Evolutionary conservation across 2,329 filamentous ascomycete genomes (phyloP).

Genomic region (Huntiella omanensis): DNA sequence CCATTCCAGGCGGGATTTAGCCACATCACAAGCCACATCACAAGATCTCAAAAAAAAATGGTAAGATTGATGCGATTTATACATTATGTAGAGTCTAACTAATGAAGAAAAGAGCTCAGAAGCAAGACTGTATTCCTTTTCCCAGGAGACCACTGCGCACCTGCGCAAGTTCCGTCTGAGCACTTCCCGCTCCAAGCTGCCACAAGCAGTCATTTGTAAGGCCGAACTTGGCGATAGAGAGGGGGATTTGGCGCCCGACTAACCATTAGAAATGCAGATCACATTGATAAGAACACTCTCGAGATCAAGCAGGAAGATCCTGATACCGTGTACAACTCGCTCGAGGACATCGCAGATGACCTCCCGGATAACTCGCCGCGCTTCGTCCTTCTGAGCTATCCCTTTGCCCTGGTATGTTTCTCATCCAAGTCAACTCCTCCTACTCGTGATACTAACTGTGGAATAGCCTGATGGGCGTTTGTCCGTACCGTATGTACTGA

Average conservation of each 20-base stretch:
- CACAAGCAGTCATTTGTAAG: conserved; percentile 90
- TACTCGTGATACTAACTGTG: conserved; percentile 3
- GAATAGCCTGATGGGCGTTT: conserved; percentile 58
- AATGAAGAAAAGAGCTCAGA: conserved; percentile 42
- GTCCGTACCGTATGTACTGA: conserved; percentile 79
- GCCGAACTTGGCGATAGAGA: conserved; percentile 18
- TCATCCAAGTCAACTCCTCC: too few relatives aligned
- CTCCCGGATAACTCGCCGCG: conserved; percentile 82
- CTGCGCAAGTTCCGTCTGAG: conserved; percentile 87
- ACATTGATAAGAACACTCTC: conserved; percentile 77
- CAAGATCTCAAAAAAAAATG: too few relatives aligned
- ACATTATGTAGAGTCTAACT: too few relatives aligned
- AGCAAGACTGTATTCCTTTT: conserved; percentile 82
- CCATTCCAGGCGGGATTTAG: too few relatives aligned
- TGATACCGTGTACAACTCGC: conserved; percentile 56
- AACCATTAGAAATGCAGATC: conserved; percentile 31
- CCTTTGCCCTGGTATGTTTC: conserved; percentile 54
- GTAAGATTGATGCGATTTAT: too few relatives aligned
- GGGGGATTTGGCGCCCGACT: not conserved
- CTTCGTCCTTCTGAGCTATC: conserved; percentile 54
- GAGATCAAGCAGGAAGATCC: conserved; percentile 76
- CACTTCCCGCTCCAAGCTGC: conserved; percentile 69
- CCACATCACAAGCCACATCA: too few relatives aligned
- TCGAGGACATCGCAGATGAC: conserved; percentile 69
- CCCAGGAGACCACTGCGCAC: conserved; percentile 69